These are phyloP conservation scores for Cercospora sesami DNA, from an alignment of 2,329 filamentous ascomycete genomes.

Conservation along the genomic window DNA sequence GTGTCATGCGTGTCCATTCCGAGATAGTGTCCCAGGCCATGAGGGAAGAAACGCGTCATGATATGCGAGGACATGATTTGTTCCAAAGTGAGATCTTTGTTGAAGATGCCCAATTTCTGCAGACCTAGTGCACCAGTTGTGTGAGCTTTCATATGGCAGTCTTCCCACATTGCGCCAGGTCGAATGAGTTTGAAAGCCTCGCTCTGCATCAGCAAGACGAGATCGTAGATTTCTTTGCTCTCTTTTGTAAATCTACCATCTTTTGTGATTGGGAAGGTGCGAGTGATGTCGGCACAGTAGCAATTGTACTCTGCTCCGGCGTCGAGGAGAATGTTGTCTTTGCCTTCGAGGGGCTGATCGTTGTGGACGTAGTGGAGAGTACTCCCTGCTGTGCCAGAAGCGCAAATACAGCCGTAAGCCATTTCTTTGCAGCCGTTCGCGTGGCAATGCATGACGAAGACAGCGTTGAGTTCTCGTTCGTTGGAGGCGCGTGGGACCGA, in stretches of 20 bases:
- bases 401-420: constrained; percentile 85
- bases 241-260: constrained; percentile 67
- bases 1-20: constrained; percentile 56
- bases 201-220: constrained; percentile 84
- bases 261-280: constrained; percentile 74
- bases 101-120: constrained; percentile 70
- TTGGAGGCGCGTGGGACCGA: constrained; percentile 65
- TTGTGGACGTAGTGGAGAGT: constrained; percentile 88
- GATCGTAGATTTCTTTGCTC: constrained; percentile 56
- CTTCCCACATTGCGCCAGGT: constrained; percentile 75
- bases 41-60: constrained; percentile 53
- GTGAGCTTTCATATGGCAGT: constrained; percentile 78
- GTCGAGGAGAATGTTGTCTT: constrained; percentile 80
- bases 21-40: constrained; percentile 53
- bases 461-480: constrained; percentile 79
- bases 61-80: constrained; percentile 48
- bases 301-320: constrained; percentile 63
- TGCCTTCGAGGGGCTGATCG: constrained; percentile 65
- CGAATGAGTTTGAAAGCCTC: constrained; percentile 72
- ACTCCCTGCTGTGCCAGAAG: constrained; percentile 74
- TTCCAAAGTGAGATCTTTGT: constrained; percentile 38
- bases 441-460: constrained; percentile 76
- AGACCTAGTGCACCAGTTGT: constrained; percentile 79
- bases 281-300: constrained; percentile 66
- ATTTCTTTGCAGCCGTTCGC: constrained; percentile 75